Evolutionary conservation across 495 filamentous ascomycete species (phyloP).

Genomic region (Aspergillus panamensis): DNA sequence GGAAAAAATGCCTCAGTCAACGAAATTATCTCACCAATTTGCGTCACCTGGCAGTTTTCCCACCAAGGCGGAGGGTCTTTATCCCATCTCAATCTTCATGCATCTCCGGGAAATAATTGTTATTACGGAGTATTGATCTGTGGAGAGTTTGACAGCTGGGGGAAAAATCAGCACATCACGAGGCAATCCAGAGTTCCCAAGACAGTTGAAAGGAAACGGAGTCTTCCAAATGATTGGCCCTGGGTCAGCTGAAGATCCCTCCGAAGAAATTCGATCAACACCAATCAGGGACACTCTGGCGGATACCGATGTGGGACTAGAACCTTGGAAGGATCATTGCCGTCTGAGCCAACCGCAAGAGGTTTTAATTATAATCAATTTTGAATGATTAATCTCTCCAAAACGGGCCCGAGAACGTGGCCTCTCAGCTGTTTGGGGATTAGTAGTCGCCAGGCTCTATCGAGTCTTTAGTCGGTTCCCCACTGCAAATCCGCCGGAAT

Average conservation of each 20-base stretch:
- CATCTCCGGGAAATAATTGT: background rate
- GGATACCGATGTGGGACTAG: conserved; percentile 23
- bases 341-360: background rate
- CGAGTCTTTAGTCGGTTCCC: background rate
- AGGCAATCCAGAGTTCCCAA: conserved; percentile 9
- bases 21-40: background rate
- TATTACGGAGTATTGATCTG: too few relatives aligned
- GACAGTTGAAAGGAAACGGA: background rate
- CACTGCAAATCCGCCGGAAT: background rate
- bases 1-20: conserved; percentile 1
- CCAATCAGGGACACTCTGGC: conserved; percentile 16
- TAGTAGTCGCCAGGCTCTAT: background rate
- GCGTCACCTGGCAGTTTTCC: background rate
- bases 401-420: conserved; percentile 8
- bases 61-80: background rate
- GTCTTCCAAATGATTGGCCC: conserved; percentile 1
- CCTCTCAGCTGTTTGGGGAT: background rate
- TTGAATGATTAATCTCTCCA: background rate
- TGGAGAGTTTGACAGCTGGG: background rate
- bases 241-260: conserved; percentile 2
- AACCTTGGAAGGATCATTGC: too few relatives aligned
- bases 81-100: background rate
- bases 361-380: background rate
- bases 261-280: conserved; percentile 2
- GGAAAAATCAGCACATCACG: conserved; percentile 14